Conservation (phyloP, 2,329 filamentous ascomycete genomes). For the Aspergillus sp. region DNA sequence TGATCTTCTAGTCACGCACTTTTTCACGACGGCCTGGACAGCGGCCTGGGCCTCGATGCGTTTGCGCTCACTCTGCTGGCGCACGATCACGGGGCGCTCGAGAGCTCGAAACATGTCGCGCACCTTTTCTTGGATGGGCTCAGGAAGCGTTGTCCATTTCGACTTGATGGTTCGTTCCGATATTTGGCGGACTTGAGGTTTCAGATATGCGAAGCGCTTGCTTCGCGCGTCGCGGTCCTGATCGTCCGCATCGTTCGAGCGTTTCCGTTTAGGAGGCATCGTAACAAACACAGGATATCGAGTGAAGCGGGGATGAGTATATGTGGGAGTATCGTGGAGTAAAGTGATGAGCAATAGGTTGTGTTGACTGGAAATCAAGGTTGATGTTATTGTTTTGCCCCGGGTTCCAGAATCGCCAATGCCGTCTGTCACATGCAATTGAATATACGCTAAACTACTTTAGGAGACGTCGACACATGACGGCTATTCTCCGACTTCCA, state of each 20-base stretch:
- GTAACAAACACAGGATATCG: background rate
- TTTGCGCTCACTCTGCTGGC: constrained; percentile 42
- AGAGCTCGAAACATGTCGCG: constrained; percentile 41
- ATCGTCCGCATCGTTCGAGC: constrained; percentile 17
- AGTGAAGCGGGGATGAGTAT: background rate
- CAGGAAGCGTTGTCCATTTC: constrained; percentile 46
- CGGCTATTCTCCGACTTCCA: too few species aligned
- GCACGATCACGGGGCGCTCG: constrained; percentile 44
- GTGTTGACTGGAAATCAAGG: background rate
- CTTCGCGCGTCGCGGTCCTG: constrained; percentile 15
- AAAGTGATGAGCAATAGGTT: too few species aligned
- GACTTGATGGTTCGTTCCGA: constrained; percentile 44
- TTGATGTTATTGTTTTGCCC: constrained; percentile 2
- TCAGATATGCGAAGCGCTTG: constrained; percentile 39
- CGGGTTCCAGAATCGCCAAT: background rate
- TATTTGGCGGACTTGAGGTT: constrained; percentile 41
- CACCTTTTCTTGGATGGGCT: constrained; percentile 43
- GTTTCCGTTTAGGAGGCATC: constrained; percentile 30
- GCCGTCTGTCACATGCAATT: constrained; percentile 10
- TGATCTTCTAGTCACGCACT: constrained; percentile 29
- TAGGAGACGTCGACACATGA: background rate
- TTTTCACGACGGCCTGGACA: constrained; percentile 41
- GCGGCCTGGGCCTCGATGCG: constrained; percentile 43
- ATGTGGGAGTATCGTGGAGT: background rate
- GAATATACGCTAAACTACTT: constrained; percentile 8